phyloP scores from a whole-genome alignment of 2,329 filamentous ascomycete species.

The Allantophomopsis cytisporea region DNA sequence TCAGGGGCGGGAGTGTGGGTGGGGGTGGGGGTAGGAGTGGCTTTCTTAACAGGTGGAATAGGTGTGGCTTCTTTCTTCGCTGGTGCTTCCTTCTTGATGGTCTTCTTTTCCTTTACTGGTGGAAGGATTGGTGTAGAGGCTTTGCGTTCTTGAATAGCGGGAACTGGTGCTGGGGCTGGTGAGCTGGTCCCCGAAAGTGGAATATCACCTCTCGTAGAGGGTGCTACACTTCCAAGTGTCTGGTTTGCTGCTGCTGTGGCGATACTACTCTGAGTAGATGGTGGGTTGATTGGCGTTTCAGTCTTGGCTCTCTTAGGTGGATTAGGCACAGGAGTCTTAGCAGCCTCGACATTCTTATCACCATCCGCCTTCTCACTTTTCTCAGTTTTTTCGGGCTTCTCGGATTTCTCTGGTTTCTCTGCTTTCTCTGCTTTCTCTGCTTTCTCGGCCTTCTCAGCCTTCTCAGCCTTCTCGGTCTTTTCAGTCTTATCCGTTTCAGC shows the following conservation, averaged over 20 bases:
- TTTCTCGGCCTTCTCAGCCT: constrained; percentile 4
- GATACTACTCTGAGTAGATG: constrained; percentile 10
- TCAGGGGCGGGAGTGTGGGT: constrained; percentile 7
- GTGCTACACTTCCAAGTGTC: too few relatives aligned
- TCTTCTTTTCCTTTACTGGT: constrained; percentile 12
- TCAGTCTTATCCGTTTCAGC: constrained; percentile 6
- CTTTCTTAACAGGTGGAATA: neutral
- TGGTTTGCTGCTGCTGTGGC: neutral
- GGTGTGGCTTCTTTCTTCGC: constrained; percentile 8
- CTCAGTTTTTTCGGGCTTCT: constrained; percentile 26
- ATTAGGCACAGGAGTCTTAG: constrained; percentile 18
- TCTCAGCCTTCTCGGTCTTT: constrained; percentile 3
- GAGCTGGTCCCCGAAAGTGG: constrained; percentile 5
- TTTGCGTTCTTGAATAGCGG: constrained; percentile 8
- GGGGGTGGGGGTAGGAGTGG: constrained; percentile 4
- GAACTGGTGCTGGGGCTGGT: constrained; percentile 5
- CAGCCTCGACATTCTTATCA: neutral
- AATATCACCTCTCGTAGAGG: too few relatives aligned
- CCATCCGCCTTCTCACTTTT: neutral
- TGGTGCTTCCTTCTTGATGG: constrained; percentile 7
- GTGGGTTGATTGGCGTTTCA: constrained; percentile 39
- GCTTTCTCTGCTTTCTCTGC: constrained; percentile 15
- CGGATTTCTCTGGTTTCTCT: constrained; percentile 13
- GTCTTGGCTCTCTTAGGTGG: constrained; percentile 36
- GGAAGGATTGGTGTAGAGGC: constrained; percentile 20